Conservation (phyloP, 2,329 filamentous ascomycete genomes). For the Fragosphaeria purpurea region DNA sequence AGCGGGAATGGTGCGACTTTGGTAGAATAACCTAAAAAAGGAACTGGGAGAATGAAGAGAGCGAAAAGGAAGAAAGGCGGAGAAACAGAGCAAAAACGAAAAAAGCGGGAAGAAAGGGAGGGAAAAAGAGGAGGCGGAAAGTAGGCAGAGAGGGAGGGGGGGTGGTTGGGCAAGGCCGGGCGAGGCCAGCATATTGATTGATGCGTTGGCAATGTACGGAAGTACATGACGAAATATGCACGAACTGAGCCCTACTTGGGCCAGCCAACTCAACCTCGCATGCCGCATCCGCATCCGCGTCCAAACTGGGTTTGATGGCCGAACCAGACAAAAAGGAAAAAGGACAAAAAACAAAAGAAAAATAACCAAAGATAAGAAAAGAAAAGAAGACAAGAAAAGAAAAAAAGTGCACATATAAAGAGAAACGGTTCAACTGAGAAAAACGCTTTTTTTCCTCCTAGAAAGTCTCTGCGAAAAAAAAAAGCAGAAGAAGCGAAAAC, state of each 20-base stretch:
- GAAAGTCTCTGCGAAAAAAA: neutral
- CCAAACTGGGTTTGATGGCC: neutral
- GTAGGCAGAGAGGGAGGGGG: constrained; percentile 13
- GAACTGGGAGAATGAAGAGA: constrained; percentile 10
- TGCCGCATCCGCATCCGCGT: constrained; percentile 6
- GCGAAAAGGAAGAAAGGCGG: constrained; percentile 18
- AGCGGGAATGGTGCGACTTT: constrained; percentile 26
- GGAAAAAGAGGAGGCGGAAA: neutral
- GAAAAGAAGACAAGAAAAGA: neutral
- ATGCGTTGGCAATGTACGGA: constrained; percentile 36
- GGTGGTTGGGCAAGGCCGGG: constrained; percentile 24
- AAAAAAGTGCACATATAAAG: neutral
- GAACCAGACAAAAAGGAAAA: neutral
- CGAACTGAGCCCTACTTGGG: constrained; percentile 33
- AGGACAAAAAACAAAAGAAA: too few relatives aligned
- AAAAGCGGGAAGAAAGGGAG: neutral
- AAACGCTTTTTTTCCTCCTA: too few relatives aligned
- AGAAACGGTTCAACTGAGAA: too few relatives aligned
- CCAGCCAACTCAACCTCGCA: constrained; percentile 31
- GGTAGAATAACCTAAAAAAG: constrained; percentile 4
- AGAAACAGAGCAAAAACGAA: too few relatives aligned
- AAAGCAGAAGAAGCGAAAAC: neutral
- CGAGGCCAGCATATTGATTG: constrained; percentile 30
- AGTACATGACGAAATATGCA: constrained; percentile 51
- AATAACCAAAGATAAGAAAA: neutral